Percentiles rank a stretch among this genome's conserved stretches.
Conservation (phyloP, 2,329 filamentous ascomycete species). For the Mariannaea sp. region DNA sequence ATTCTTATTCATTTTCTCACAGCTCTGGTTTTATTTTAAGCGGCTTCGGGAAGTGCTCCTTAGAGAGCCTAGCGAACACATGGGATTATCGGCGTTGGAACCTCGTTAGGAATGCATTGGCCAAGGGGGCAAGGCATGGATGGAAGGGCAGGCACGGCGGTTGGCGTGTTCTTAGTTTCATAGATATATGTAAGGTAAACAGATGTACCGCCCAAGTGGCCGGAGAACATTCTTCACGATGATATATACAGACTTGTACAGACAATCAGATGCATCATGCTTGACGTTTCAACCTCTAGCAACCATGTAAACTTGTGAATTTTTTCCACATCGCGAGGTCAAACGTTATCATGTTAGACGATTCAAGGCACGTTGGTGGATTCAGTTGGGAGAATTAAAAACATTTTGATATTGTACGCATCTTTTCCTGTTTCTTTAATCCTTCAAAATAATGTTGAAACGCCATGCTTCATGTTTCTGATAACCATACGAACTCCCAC, state of each 20-base stretch:
- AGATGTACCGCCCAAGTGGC: constrained; percentile 27
- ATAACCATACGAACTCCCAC: constrained; percentile 5
- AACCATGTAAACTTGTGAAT: neutral
- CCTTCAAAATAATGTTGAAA: too few relatives aligned
- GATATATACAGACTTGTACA: constrained; percentile 13
- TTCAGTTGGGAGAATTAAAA: neutral
- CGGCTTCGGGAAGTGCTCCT: constrained; percentile 20
- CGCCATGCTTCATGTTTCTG: constrained; percentile 26
- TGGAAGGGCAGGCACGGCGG: constrained; percentile 15
- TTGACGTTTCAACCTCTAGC: neutral
- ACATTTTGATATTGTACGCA: neutral
- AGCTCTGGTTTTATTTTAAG: constrained; percentile 19
- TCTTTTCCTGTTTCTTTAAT: neutral
- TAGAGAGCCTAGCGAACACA: constrained; percentile 24
- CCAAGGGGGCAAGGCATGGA: constrained; percentile 23
- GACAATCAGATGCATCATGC: neutral
- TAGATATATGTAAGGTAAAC: constrained; percentile 32
- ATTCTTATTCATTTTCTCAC: constrained; percentile 1
- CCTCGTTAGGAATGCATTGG: constrained; percentile 28
- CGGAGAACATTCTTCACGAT: constrained; percentile 29
- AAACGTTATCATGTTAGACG: too few relatives aligned
- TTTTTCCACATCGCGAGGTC: too few relatives aligned
- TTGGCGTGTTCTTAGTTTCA: constrained; percentile 24
- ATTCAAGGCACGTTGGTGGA: neutral
- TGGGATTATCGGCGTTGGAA: constrained; percentile 26